Evolutionary conservation across 495 filamentous ascomycete species (phyloP).

Genomic region (Hyaloscypha finlandica): DNA sequence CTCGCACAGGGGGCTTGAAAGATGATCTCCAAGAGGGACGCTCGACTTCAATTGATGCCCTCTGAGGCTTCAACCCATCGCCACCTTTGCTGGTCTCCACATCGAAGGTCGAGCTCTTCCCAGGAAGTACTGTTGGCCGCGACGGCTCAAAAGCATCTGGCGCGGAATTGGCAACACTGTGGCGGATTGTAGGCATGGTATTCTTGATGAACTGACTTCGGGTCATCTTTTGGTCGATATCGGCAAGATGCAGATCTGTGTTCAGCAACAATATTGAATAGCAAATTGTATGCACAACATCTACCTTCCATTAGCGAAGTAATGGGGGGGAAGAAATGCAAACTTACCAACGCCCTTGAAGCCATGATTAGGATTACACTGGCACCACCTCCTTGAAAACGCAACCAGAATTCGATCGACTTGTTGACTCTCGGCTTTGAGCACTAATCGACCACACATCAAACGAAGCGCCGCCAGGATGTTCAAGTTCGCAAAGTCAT

Average conservation of each 20-base stretch:
- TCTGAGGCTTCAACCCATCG: conserved; percentile 32
- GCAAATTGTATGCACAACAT: conserved; percentile 95
- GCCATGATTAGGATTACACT: conserved; percentile 91
- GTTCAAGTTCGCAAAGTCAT: conserved; percentile 81
- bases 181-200: conserved; percentile 85
- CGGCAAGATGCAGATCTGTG: conserved; percentile 92
- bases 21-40: conserved; percentile 33
- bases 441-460: conserved; percentile 78
- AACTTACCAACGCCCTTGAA: conserved; percentile 83
- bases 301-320: conserved; percentile 44
- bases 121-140: conserved; percentile 43
- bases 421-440: conserved; percentile 95
- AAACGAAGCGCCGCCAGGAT: conserved; percentile 77
- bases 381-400: conserved; percentile 87
- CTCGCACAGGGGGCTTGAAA: conserved; percentile 39
- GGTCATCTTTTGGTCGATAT: conserved; percentile 96
- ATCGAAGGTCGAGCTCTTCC: conserved; percentile 33
- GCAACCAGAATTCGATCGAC: conserved; percentile 91
- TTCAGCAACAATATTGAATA: conserved; percentile 96
- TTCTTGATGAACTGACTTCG: conserved; percentile 93
- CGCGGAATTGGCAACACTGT: conserved; percentile 69
- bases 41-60: conserved; percentile 47
- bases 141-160: conserved; percentile 62
- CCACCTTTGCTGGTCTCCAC: conserved; percentile 23
- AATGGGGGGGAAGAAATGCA: not conserved